phyloP scores from a whole-genome alignment of 306 rosid species.

The Oemleria cerasiformis region DNA sequence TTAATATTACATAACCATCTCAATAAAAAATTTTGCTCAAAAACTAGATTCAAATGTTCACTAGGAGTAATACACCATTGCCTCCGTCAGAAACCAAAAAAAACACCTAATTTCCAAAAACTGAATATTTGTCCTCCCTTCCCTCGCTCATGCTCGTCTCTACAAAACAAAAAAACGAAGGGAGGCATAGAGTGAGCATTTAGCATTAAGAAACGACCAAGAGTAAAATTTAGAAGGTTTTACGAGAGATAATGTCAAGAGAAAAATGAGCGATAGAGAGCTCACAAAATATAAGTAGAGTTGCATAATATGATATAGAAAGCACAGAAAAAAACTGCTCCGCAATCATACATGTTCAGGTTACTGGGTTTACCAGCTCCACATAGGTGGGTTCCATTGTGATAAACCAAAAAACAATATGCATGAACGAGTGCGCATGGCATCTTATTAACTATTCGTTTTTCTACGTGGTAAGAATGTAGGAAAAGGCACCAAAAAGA shows the following conservation, averaged over 20 bases:
- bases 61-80: constrained; percentile 8
- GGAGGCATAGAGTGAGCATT: not conserved
- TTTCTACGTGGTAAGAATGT: not conserved
- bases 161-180: not conserved
- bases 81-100: not conserved
- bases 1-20: constrained; percentile 15
- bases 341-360: not conserved
- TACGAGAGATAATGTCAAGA: not conserved
- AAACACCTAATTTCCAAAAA: not conserved
- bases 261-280: too few relatives aligned
- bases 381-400: not conserved
- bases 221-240: not conserved
- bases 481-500: not conserved
- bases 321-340: not conserved
- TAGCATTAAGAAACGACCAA: not conserved
- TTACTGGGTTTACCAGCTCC: not conserved
- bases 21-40: constrained; percentile 5
- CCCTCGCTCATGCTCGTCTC: constrained; percentile 2
- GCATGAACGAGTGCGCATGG: not conserved
- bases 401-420: not conserved
- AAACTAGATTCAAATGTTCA: constrained; percentile 3
- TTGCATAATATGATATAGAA: not conserved
- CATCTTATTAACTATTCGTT: not conserved
- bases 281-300: not conserved
- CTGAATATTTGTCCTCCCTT: not conserved